Conservation (phyloP, 768 basidiomycete genomes). For the Leccinum incarnatum region DNA sequence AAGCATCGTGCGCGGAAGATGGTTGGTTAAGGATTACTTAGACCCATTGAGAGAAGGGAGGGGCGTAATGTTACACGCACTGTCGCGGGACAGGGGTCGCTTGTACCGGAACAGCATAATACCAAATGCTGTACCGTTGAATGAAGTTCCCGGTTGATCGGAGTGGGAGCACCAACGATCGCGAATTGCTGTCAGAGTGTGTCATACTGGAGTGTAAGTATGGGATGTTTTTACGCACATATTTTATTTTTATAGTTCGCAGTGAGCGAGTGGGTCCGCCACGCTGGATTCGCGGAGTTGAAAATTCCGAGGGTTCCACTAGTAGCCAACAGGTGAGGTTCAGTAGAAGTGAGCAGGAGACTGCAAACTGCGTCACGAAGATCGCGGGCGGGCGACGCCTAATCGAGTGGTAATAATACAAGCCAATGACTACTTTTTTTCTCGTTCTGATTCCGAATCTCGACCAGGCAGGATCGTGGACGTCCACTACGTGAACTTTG, state of each 20-base stretch:
- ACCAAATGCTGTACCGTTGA: slow-evolving; percentile 1
- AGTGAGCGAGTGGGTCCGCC: slow-evolving; percentile 5
- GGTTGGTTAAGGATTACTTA: background rate
- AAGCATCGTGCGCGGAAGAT: slow-evolving; percentile 14
- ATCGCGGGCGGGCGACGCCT: slow-evolving; percentile 5
- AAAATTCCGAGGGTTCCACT: slow-evolving; percentile 6
- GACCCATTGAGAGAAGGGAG: background rate
- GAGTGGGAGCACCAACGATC: slow-evolving; percentile 10
- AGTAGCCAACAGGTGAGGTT: background rate
- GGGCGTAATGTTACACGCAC: slow-evolving; percentile 8
- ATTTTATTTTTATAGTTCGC: background rate
- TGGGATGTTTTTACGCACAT: slow-evolving; percentile 19
- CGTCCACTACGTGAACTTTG: slow-evolving; percentile 26
- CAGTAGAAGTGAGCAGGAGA: background rate
- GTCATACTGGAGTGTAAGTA: background rate
- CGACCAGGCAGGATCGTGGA: slow-evolving; percentile 16
- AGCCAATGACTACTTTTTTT: slow-evolving; percentile 19
- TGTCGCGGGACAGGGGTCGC: slow-evolving; percentile 1
- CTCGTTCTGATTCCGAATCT: slow-evolving; percentile 10
- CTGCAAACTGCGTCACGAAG: slow-evolving; percentile 8
- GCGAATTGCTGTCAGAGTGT: background rate
- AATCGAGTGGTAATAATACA: slow-evolving; percentile 26
- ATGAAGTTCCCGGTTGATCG: slow-evolving; percentile 10
- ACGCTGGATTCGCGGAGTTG: slow-evolving; percentile 35
- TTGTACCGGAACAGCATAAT: background rate